Conservation (phyloP, 768 basidiomycete genomes). For the Lactarius indigo region DNA sequence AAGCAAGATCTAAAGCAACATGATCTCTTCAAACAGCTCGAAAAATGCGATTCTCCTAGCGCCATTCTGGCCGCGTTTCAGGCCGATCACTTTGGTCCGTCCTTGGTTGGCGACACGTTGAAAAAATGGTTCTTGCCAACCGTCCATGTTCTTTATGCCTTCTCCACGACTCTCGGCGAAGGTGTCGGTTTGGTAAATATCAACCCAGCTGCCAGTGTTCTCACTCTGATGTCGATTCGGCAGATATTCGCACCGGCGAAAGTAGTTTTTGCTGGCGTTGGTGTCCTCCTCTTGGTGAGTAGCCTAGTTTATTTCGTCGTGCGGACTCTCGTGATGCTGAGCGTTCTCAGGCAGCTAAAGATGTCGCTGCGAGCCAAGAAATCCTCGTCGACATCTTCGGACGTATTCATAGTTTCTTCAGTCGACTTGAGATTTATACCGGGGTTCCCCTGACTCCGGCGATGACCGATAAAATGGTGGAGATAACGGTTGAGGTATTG, state of each 20-base stretch:
- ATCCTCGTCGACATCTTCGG: not conserved
- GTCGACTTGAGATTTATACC: not conserved
- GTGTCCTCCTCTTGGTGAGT: not conserved
- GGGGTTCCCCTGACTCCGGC: not conserved
- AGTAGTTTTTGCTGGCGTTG: not conserved
- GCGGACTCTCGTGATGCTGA: not conserved
- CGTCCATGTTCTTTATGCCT: not conserved
- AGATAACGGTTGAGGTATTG: not conserved
- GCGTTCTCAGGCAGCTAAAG: not conserved
- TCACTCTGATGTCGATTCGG: not conserved
- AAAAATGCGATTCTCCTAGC: not conserved
- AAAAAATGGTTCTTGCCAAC: not conserved
- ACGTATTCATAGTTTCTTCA: not conserved
- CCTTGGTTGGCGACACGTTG: not conserved
- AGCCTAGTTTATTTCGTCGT: not conserved
- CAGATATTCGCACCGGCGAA: not conserved
- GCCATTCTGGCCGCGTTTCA: not conserved
- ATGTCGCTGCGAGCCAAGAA: not conserved
- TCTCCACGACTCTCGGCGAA: not conserved
- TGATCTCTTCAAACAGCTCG: not conserved
- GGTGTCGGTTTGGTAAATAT: not conserved
- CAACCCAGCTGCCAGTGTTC: not conserved
- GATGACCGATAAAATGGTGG: not conserved
- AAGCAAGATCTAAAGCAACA: not conserved
- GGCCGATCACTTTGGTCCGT: not conserved